Conservation (phyloP, 805 yeast species). For the Lipomyces lipofer region DNA sequence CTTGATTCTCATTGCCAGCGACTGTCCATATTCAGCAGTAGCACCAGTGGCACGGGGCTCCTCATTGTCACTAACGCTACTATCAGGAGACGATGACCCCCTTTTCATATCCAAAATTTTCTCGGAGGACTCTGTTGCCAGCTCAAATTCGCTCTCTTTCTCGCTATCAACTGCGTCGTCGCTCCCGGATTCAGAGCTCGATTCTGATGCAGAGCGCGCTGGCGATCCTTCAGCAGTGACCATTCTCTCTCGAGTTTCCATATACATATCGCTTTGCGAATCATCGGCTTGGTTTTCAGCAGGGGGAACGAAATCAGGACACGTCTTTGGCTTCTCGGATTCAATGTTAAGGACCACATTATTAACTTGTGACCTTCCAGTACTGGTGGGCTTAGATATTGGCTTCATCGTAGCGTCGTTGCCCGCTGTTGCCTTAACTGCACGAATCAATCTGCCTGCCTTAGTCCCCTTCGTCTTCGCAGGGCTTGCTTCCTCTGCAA, state of each 20-base stretch:
- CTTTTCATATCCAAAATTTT: no score
- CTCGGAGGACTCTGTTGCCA: background rate
- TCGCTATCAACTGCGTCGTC: background rate
- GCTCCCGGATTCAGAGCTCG: background rate
- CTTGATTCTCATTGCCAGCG: background rate
- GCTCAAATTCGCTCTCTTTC: no score
- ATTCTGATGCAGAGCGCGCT: background rate
- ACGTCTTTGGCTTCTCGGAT: background rate
- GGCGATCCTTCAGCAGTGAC: background rate
- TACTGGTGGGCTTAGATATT: no score
- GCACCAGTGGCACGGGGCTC: background rate
- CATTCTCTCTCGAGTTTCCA: no score
- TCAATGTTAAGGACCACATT: no score
- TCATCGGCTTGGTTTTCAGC: background rate
- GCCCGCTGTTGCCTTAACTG: no score
- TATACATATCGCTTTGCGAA: no score
- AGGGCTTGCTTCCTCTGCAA: no score
- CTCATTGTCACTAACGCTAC: background rate
- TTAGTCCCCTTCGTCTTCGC: no score
- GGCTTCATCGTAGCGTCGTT: no score
- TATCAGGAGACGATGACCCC: background rate
- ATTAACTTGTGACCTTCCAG: no score
- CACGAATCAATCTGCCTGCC: no score
- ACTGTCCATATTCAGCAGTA: background rate
- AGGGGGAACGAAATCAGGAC: background rate